These are phyloP conservation scores for Wickerhamomyces canadensis DNA, from an alignment of 805 yeast genomes.

Conservation along the genomic window DNA sequence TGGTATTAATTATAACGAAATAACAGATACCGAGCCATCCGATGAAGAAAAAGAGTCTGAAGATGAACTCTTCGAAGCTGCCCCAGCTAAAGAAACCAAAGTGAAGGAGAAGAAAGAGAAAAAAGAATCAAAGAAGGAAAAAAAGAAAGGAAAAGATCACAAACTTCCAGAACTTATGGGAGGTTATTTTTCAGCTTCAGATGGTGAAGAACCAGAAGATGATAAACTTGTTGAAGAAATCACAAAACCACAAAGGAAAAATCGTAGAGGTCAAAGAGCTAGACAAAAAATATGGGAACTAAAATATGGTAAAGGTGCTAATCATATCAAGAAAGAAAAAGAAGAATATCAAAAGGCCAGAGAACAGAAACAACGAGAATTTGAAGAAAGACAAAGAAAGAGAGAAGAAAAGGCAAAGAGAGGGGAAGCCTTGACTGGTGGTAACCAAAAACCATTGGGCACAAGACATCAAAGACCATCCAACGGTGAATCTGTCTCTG, in stretches of 20 bases:
- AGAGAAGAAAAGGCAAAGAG: conserved; percentile 53
- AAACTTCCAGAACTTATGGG: conserved; percentile 64
- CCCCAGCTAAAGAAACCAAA: conserved; percentile 16
- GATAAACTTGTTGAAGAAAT: conserved; percentile 45
- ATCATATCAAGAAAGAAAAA: conserved; percentile 68
- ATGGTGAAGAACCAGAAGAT: conserved; percentile 62
- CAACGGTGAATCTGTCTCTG: conserved; percentile 2
- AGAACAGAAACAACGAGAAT: conserved; percentile 55
- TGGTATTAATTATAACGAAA: conserved; percentile 43
- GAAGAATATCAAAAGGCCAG: conserved; percentile 49
- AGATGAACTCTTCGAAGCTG: conserved; percentile 37
- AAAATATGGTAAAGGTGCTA: conserved; percentile 81
- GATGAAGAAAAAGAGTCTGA: conserved; percentile 23
- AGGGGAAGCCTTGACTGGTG: conserved; percentile 34
- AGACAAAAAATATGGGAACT: conserved; percentile 95
- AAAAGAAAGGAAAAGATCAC: conserved; percentile 29
- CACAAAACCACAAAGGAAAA: conserved; percentile 58
- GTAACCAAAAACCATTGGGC: conserved; percentile 36
- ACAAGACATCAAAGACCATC: conserved; percentile 21
- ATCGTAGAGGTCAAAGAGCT: conserved; percentile 95
- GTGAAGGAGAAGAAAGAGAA: conserved; percentile 23
- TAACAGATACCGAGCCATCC: conserved; percentile 62
- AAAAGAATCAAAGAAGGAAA: conserved; percentile 22
- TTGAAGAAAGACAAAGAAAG: conserved; percentile 65
- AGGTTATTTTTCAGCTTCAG: conserved; percentile 83